Conservation (phyloP, 257 asterid species). For the Galeopsis tetrahit region DNA sequence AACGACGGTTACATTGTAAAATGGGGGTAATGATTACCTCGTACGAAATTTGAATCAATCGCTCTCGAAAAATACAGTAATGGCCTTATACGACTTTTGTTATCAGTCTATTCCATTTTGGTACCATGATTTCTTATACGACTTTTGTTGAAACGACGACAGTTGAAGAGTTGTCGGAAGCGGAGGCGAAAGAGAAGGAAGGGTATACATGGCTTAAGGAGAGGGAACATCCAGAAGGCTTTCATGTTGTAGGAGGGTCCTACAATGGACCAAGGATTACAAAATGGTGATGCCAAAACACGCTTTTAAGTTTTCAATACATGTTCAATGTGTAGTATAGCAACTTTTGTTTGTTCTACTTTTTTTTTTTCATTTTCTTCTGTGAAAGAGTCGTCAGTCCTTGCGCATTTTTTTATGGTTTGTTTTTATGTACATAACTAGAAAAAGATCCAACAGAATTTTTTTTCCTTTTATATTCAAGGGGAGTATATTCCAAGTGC, state of each 20-base stretch:
- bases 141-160: background rate
- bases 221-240: conserved; percentile 71
- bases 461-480: background rate
- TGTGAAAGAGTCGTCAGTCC: background rate
- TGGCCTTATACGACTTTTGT: too few relatives aligned
- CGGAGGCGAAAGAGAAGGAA: conserved; percentile 43
- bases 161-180: background rate
- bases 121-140: background rate
- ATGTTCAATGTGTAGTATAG: conserved; percentile 7
- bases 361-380: background rate
- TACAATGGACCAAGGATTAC: conserved; percentile 75
- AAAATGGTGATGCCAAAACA: conserved; percentile 34
- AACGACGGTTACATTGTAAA: too few relatives aligned
- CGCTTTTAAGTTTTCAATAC: background rate
- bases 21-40: too few relatives aligned
- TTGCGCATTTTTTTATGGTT: background rate
- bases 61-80: too few relatives aligned
- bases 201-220: conserved; percentile 76
- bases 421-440: conserved; percentile 35
- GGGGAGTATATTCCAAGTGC: background rate
- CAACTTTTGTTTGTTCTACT: conserved; percentile 17
- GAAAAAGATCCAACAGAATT: background rate
- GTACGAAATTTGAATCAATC: too few relatives aligned
- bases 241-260: conserved; percentile 53
- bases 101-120: too few relatives aligned